Conservation (phyloP, 768 basidiomycete genomes). For the Naganishia kalamii region DNA sequence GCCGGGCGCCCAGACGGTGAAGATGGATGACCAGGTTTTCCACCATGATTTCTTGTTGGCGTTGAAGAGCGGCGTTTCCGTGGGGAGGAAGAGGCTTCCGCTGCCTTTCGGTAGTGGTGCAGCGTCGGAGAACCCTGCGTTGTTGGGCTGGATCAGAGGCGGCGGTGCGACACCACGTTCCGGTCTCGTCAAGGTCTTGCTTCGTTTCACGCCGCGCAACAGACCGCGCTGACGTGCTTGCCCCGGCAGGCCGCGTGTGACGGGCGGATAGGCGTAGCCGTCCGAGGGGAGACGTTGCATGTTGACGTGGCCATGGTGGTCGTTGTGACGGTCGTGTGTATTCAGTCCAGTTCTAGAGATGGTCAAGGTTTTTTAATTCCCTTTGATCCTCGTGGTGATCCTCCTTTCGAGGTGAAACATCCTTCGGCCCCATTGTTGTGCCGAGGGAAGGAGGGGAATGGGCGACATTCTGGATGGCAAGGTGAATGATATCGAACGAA, state of each 20-base stretch:
- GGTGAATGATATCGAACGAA: no score
- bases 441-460: no score
- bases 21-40: conserved; percentile 68
- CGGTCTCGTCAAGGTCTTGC: conserved; percentile 93
- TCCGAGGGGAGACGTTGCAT: neutral
- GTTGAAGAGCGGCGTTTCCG: conserved; percentile 16
- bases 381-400: no score
- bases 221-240: neutral
- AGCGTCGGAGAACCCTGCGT: conserved; percentile 49
- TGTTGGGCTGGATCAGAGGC: conserved; percentile 81
- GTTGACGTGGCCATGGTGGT: neutral
- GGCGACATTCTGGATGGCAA: no score
- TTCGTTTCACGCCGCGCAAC: conserved; percentile 50
- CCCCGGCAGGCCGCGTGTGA: neutral
- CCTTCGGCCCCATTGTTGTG: no score
- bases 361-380: no score
- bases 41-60: conserved; percentile 53
- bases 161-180: conserved; percentile 90
- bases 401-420: no score
- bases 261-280: neutral
- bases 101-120: conserved; percentile 16
- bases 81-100: conserved; percentile 29
- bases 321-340: no score
- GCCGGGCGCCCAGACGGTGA: conserved; percentile 87
- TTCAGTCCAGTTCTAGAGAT: no score